phyloP scores from a whole-genome alignment of 169 alveolate genomes.

The Plasmodium inui region DNA sequence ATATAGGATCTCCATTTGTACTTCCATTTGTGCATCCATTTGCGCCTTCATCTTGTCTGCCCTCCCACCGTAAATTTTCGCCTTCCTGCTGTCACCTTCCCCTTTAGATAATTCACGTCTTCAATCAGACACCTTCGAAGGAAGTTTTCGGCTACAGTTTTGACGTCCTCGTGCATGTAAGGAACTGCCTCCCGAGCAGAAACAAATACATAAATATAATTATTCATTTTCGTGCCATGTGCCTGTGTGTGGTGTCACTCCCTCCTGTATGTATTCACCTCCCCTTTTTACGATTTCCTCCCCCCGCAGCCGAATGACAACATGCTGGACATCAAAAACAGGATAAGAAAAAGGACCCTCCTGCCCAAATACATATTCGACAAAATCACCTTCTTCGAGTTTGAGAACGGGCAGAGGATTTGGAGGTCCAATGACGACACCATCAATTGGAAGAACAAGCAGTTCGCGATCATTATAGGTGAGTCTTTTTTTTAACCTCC shows the following conservation, averaged over 20 bases:
- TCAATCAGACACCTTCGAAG: constrained; percentile 73
- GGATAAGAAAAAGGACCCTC: constrained; percentile 58
- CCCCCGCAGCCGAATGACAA: constrained; percentile 60
- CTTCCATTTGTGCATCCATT: neutral
- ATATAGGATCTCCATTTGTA: neutral
- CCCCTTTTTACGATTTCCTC: neutral
- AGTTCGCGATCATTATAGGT: constrained; percentile 64
- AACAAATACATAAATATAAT: neutral
- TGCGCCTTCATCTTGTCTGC: no score
- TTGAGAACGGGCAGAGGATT: constrained; percentile 72
- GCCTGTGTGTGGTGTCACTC: neutral
- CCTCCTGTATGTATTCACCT: neutral
- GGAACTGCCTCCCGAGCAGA: neutral
- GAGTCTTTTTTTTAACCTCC: neutral
- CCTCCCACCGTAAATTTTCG: neutral
- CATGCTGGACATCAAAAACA: constrained; percentile 62
- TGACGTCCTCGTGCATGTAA: constrained; percentile 74
- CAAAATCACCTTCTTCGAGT: constrained; percentile 70
- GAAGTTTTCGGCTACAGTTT: constrained; percentile 71
- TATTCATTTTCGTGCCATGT: neutral
- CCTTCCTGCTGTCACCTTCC: neutral
- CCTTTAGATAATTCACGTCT: constrained; percentile 65
- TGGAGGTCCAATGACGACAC: constrained; percentile 75
- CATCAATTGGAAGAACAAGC: constrained; percentile 71
- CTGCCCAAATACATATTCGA: constrained; percentile 72